Base-by-base conservation (phyloP, 2,329 filamentous ascomycete species). In the Arthroderma sp. region DNA sequence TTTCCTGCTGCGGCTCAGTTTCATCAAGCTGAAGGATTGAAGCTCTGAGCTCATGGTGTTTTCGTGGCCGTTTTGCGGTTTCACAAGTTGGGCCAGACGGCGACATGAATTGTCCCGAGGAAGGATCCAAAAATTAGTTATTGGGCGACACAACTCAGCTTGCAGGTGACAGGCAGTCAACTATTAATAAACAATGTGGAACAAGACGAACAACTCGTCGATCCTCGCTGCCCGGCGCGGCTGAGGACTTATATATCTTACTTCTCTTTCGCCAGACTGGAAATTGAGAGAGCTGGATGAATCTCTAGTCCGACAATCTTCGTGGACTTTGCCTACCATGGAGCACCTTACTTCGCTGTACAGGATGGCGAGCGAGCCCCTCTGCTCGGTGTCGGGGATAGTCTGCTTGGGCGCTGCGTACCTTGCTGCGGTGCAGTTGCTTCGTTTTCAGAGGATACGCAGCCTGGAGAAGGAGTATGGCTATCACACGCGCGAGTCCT, bases 401-500 rank as follows among this genome's bases (percentile, higher is more conserved):
- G 53, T 51, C 19, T 33, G 38, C 33, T 11, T 59, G 11, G 53
- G 57, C 4, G 31, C 53, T 5, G 53, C 54, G n/a, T 75, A 75
- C 57, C 59, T 71, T 23, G 54, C 67, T 1, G 54, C 71, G 2
- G 71, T 72, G 47, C 64, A 64, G 8, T 38, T 63, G 4, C 63
- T 78, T 13, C 71, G 76, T 4, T 71, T 69, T 56, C 63, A 66
- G 5, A 69, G 73, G 13, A 61, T 74, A n/a, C 66, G 72, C 59
- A 64, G 63, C 23, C 68, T 76, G 49, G 67, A 74, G 37, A 63
- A 67, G 47, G 69, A 74, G 56, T 77, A 72, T 61, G 68, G 72
- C 3, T 79, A 76, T 58, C 67, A 70, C 7, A 76, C 71, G 19
- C 68, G 76, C 8, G 71, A 73, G 21, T 74, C 75, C 4, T 68